Evolutionary conservation across 345 rosid genomes (phyloP), one percentile per base, ranked within the genome.

Genomic region (Barbarea vulgaris): DNA sequence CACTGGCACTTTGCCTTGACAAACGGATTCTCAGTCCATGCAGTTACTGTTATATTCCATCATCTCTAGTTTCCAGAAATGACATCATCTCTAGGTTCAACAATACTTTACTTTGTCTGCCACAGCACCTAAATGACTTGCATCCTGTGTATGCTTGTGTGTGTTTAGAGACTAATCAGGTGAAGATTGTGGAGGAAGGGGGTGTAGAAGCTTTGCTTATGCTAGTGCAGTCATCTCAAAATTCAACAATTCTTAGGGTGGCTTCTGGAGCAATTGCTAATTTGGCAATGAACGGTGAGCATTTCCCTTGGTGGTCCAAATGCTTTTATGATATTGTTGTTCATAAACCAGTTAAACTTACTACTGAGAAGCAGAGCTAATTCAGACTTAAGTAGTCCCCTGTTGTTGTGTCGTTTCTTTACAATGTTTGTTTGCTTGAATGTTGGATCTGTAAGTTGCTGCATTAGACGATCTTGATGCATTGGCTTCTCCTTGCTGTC

Each of bases 231-330:
- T 81, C 90, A 39, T 91, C 98, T 48, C 83, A 83, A 44, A 89
- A 87, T 54, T 61, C 90, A 50, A 91, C 98, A 41, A 85, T 93
- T 63, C 93, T 91, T 60, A 82, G 97, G 84, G 98, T 93, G 82
- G 96, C 98, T 77, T 88, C 97, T 21, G 98, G 98, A 41, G 98
- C 98, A 73, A 86, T 93, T 60, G 98, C 98, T 46, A 93, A 93
- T 83, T 83, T 93, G 79, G 96, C 98, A 59, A 93, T 93, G 98
- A 93, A 91, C 31, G 97, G 98, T 93, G 82, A 72, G 77, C 39
- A 21, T 36, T 21, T 44, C 52, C 58, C 37, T 61, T 52, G 19
- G 52, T 69, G 12, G 71, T 25, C 71, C 73, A 55, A 55, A 15
- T 33, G 57, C 31, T 77, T 33, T 22, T 70, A 34, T 47, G 60